Evolutionary conservation across 495 filamentous ascomycete species (phyloP), one percentile per base, ranked within the genome.

Genomic region (Hyaloscypha finlandica): DNA sequence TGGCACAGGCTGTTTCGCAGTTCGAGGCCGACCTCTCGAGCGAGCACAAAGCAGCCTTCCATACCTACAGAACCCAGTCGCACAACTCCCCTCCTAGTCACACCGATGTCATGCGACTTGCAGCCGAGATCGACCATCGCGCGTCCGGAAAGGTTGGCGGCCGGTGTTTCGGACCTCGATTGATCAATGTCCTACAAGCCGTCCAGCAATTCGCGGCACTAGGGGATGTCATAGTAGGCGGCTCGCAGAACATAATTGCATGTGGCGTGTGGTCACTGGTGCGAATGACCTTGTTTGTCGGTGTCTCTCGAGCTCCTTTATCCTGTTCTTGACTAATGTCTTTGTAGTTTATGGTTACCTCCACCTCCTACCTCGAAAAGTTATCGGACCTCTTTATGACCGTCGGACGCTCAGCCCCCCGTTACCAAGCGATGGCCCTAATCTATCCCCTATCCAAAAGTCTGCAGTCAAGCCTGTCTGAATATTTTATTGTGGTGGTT

Each of bases 401-500:
- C 12, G 64, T 73, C 57, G 79, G 79, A 58, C 75, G 76, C 22
- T 75, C 72, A 22, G 77, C 78, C 3, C 79, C 81, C 29, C 77
- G 79, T 31, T 79, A 80, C 64, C 71, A 81, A 70, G 68, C 32
- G n/a, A 74, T 82, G 64, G 74, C 74, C 19, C 54, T 79, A 58
- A 72, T 83, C 19, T 81, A 81, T 71, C 76, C 77, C 1, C 75
- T 63, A 66, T 81, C 78, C 12, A 74, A 71, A 56, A 68, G 62
- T 35, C 66, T 82, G 32, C 79, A 79, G 68, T 74, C 74, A 35
- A 45, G 73, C 30, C 68, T 82, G 45, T 79, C 55, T 59, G 79
- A 82, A 70, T 82, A 82, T 65, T 81, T 79, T 60, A 77, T 79
- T 61, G 71, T 78, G 6, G 73, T 82, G 25, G 77, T 82, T 56